phyloP scores from a whole-genome alignment of 257 asterid genomes.

The Leptodermis oblonga region DNA sequence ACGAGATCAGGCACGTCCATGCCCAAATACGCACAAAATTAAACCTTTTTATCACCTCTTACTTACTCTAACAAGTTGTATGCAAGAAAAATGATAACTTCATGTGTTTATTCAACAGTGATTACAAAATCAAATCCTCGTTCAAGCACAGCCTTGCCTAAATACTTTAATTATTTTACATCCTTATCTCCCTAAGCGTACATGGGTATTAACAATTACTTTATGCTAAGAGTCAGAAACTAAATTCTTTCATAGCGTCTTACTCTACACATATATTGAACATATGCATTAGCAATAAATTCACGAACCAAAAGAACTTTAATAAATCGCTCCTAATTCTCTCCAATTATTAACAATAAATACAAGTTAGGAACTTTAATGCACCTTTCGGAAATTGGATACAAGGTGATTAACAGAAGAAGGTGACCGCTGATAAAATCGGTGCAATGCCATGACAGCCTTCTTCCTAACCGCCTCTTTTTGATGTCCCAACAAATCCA shows the following conservation, averaged over 20 bases:
- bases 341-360: not conserved
- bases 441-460: slow-evolving; percentile 95
- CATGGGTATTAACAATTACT: too few relatives aligned
- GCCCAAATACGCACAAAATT: not conserved
- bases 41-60: not conserved
- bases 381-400: slow-evolving; percentile 87
- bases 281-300: not conserved
- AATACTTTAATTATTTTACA: not conserved
- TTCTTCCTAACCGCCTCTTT: slow-evolving; percentile 96
- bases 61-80: not conserved
- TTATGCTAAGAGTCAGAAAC: not conserved
- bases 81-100: not conserved
- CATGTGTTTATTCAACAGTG: not conserved
- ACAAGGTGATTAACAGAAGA: slow-evolving; percentile 78
- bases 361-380: slow-evolving; percentile 7
- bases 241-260: not conserved
- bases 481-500: slow-evolving; percentile 71
- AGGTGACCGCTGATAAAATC: slow-evolving; percentile 80
- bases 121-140: not conserved
- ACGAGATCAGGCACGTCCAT: not conserved
- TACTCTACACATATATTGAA: not conserved
- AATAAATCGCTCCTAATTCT: too few relatives aligned
- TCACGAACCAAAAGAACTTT: not conserved
- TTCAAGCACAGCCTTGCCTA: not conserved
- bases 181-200: not conserved